Evolutionary conservation across 2,329 filamentous ascomycete species (phyloP), one percentile per base, ranked within the genome.

Genomic region (Acarospora socialis): DNA sequence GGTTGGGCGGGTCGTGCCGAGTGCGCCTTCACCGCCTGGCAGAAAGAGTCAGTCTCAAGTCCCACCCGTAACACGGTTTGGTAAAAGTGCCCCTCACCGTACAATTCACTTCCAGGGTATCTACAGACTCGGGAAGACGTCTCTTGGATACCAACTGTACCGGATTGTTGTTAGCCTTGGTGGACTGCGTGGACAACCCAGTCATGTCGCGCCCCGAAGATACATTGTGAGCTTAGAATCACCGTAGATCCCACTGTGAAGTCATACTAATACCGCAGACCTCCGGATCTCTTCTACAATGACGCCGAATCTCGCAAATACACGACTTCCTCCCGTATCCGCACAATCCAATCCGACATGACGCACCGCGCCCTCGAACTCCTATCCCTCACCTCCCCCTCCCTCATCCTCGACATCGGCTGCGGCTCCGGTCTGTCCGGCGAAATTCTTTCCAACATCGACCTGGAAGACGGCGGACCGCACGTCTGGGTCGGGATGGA

Each of bases 401-500:
- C 83, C 4, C 60, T 95, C 32, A 86, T 98, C 51, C 81, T 98
- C 52, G 90, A 98, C 53, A 63, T 95, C n/a, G 90, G 90, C 54
- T 95, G 90, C 57, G 90, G 90, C 49, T 92, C 81, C 45, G 90
- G 90, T 9, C 73, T 98, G 14, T 92, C 82, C 0, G 90, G 90
- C 51, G 86, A 94, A 54, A 94, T 95, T 37, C 71, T 98, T 27
- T 84, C 82, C 8, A 65, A 73, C n/a, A 61, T 78, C 1, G 56
- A 66, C 0, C 65, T 70, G 2, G 68, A 76, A 7, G 75, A 83
- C 37, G 81, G 81, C 33, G 84, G 84, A 0, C 83, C 84, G 3
- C 90, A 98, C 60, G 76, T 77, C 1, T 98, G 90, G 90, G 66
- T 95, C n/a, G 90, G 90, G 37, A 87, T 95, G 79, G 90, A 98